Evolutionary conservation across 345 rosid species (phyloP).

Genomic region (Fremontodendron californicum): DNA sequence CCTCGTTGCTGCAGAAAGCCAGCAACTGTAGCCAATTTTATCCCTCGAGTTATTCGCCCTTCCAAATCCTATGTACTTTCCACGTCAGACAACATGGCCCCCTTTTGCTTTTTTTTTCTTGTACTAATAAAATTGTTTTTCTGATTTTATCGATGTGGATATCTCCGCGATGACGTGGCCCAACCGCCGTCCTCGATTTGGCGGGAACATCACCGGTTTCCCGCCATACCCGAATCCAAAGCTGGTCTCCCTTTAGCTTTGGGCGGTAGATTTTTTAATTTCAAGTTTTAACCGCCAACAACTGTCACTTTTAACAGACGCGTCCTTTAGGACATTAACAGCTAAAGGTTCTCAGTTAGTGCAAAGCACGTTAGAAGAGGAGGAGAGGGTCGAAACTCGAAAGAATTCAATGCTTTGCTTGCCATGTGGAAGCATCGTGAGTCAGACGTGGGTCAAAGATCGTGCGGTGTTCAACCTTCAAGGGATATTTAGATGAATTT

Average conservation of each 20-base stretch:
- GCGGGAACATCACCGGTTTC: constrained; percentile 36
- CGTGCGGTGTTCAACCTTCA: background rate
- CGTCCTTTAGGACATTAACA: background rate
- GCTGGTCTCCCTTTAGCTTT: background rate
- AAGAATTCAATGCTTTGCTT: background rate
- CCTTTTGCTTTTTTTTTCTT: background rate
- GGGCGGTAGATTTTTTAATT: background rate
- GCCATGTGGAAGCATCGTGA: constrained; percentile 4
- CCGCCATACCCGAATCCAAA: constrained; percentile 28
- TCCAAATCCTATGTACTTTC: constrained; percentile 14
- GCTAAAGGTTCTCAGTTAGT: background rate
- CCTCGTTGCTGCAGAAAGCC: constrained; percentile 31
- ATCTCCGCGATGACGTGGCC: constrained; percentile 27
- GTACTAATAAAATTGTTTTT: background rate
- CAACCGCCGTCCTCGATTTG: constrained; percentile 34
- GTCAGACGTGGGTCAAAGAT: background rate
- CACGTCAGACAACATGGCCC: constrained; percentile 20
- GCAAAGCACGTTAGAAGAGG: background rate
- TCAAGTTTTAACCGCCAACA: constrained; percentile 1
- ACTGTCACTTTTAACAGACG: background rate
- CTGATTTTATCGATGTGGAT: constrained; percentile 22
- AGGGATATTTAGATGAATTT: no score
- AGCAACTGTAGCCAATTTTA: constrained; percentile 1
- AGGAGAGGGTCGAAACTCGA: no score
- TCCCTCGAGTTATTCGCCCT: constrained; percentile 14